phyloP scores from a whole-genome alignment of 2,329 filamentous ascomycete species.

The Corynespora cassiicola region DNA sequence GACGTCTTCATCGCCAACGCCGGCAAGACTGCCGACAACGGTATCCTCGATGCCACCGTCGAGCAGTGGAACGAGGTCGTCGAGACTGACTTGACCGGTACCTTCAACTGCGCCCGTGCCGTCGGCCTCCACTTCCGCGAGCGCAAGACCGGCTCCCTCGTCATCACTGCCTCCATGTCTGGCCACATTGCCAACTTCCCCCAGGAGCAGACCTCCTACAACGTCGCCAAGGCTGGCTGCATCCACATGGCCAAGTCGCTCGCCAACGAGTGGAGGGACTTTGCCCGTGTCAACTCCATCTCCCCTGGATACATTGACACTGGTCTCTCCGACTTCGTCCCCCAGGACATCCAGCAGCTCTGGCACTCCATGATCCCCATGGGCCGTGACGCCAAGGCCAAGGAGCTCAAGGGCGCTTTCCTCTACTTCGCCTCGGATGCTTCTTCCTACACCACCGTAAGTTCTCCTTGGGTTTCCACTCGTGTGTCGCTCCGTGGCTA shows the following conservation, averaged over 20 bases:
- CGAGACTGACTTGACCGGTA: slow-evolving; percentile 85
- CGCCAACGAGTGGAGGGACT: slow-evolving; percentile 74
- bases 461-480: slow-evolving; percentile 8
- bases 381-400: slow-evolving; percentile 74
- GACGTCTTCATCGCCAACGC: slow-evolving; percentile 74
- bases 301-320: slow-evolving; percentile 74
- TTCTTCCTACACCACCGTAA: slow-evolving; percentile 78
- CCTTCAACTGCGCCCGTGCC: slow-evolving; percentile 86
- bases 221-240: slow-evolving; percentile 67
- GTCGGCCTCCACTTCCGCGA: slow-evolving; percentile 81
- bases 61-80: slow-evolving; percentile 80
- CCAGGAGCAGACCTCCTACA: slow-evolving; percentile 64
- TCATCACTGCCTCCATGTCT: slow-evolving; percentile 77
- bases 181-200: slow-evolving; percentile 85
- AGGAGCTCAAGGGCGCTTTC: slow-evolving; percentile 83
- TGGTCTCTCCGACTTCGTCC: slow-evolving; percentile 70
- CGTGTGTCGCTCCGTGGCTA: slow-evolving; percentile 31
- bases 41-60: slow-evolving; percentile 72
- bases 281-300: slow-evolving; percentile 72
- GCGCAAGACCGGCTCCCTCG: slow-evolving; percentile 67
- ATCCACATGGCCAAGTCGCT: slow-evolving; percentile 69
- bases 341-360: slow-evolving; percentile 71
- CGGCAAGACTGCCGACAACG: slow-evolving; percentile 71
- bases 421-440: slow-evolving; percentile 83
- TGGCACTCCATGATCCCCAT: slow-evolving; percentile 84